Percentiles rank a stretch among this genome's conserved stretches.
These are phyloP conservation scores for Corymbia maculata DNA, from an alignment of 345 rosid genomes.

Conservation along the genomic window DNA sequence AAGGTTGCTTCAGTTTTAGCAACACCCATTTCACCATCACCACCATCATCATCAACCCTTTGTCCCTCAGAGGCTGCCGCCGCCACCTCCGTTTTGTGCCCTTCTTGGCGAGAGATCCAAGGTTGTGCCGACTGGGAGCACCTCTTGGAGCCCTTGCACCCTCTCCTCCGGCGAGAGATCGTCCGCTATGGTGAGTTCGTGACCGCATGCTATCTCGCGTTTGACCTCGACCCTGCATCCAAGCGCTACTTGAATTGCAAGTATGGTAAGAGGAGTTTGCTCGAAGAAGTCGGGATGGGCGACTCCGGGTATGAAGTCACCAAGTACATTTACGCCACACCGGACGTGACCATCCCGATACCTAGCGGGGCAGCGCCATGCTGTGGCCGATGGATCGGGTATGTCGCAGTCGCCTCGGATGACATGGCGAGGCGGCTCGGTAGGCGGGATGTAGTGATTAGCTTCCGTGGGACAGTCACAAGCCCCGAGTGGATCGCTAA, in stretches of 20 bases:
- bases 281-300: slow-evolving; percentile 40
- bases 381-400: slow-evolving; percentile 75
- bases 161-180: slow-evolving; percentile 65
- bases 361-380: slow-evolving; percentile 17
- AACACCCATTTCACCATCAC: background rate
- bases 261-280: slow-evolving; percentile 52
- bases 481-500: slow-evolving; percentile 76
- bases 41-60: background rate
- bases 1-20: background rate
- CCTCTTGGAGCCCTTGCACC: slow-evolving; percentile 71
- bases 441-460: slow-evolving; percentile 61
- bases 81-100: background rate
- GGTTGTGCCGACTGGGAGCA: slow-evolving; percentile 77
- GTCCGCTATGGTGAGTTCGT: slow-evolving; percentile 77
- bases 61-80: background rate
- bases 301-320: slow-evolving; percentile 63
- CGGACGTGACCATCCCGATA: slow-evolving; percentile 54
- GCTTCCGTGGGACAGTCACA: slow-evolving; percentile 83
- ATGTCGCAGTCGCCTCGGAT: slow-evolving; percentile 66
- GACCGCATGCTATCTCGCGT: slow-evolving; percentile 69
- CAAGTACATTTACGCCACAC: slow-evolving; percentile 85
- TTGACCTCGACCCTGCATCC: slow-evolving; percentile 65
- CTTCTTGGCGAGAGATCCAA: slow-evolving; percentile 66
- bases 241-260: slow-evolving; percentile 83
- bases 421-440: slow-evolving; percentile 45